Conservation (phyloP, 805 yeast species). For the Helenozyma rhizophorensis region DNA sequence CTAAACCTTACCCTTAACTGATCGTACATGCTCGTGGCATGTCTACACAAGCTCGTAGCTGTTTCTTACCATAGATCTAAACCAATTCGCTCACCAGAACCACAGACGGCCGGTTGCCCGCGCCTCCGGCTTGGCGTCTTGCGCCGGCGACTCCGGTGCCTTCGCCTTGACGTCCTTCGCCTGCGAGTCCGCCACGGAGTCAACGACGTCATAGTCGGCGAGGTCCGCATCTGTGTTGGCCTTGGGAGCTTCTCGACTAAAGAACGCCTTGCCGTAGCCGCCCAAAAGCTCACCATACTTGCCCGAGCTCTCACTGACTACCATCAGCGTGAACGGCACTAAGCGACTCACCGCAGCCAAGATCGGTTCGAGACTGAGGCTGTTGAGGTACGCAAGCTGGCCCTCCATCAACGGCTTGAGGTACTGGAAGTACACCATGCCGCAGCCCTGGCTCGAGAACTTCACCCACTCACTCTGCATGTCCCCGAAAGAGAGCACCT, state of each 20-base stretch:
- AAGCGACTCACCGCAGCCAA: constrained; percentile 5
- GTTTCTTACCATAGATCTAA: too few species aligned
- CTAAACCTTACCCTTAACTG: too few species aligned
- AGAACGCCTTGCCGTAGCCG: constrained; percentile 2
- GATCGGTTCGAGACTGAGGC: constrained; percentile 6
- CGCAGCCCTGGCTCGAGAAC: constrained; percentile 30
- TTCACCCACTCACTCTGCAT: constrained; percentile 22
- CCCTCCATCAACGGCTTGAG: constrained; percentile 28
- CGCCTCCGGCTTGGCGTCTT: too few species aligned
- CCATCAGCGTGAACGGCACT: constrained; percentile 5
- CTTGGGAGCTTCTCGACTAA: constrained; percentile 1
- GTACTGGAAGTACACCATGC: constrained; percentile 23
- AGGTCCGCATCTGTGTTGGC: constrained; percentile 4
- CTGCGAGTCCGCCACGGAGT: constrained; percentile 14
- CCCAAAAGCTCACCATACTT: constrained; percentile 1
- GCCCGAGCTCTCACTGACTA: constrained; percentile 1
- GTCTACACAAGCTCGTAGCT: too few species aligned
- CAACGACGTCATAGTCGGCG: constrained; percentile 46
- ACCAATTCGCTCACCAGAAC: constrained; percentile 3
- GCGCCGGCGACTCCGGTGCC: too few species aligned
- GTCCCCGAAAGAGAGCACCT: constrained; percentile 11
- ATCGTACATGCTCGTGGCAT: too few species aligned
- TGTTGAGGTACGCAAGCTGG: constrained; percentile 12
- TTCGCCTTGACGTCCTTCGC: not conserved
- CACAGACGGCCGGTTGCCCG: constrained; percentile 1